Evolutionary conservation across 1,284 basidiomycete species (phyloP), one percentile per base, ranked within the genome.

Genomic region (Austroboletus novae-zelandiae): DNA sequence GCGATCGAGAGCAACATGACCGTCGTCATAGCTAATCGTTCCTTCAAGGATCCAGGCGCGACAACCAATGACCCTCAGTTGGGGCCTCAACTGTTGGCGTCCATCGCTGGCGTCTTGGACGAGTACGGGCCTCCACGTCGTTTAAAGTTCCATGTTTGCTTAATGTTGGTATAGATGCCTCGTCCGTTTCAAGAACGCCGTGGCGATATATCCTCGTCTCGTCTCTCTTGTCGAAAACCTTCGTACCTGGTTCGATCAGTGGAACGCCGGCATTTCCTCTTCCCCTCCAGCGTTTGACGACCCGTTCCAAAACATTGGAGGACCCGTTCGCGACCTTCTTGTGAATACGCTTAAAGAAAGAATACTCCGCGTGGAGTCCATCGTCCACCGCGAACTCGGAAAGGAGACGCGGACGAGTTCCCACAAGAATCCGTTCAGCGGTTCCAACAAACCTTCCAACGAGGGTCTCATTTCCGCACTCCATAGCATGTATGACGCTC

Each of bases 141-240:
- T 23, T 5, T 23, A 23, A 23, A 23, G 20, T 23, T 23, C 20
- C 20, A 23, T 23, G 20, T 23, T 23, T 23, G 20, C 20, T 23
- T 23, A 17, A 3, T 29, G 3, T 4, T 6, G 37, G 29, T 30
- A 2, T 11, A 87, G 84, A 56, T 82, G 76, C 46, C 59, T 86
- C 17, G 74, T 74, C 0, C 80, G 82, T 1, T 86, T 84, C 69
- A 84, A 84, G 60, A 75, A 79, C 27, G 76, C 75, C 0, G 62
- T 76, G 1, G 69, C 70, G 0, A 71, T 62, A n/a, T 71, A 83
- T 48, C 78, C 80, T 0, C 58, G 68, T n/a, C 57, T 86, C 2
- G 61, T 59, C 2, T 46, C 57, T 0, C 62, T 82, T 15, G 73
- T 81, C 2, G 57, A 63, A 9, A 65, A 70, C n/a, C 66, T 86